Evolutionary conservation across 805 yeast species (phyloP), one percentile per base, ranked within the genome.

Genomic region (Pichia occidentalis): DNA sequence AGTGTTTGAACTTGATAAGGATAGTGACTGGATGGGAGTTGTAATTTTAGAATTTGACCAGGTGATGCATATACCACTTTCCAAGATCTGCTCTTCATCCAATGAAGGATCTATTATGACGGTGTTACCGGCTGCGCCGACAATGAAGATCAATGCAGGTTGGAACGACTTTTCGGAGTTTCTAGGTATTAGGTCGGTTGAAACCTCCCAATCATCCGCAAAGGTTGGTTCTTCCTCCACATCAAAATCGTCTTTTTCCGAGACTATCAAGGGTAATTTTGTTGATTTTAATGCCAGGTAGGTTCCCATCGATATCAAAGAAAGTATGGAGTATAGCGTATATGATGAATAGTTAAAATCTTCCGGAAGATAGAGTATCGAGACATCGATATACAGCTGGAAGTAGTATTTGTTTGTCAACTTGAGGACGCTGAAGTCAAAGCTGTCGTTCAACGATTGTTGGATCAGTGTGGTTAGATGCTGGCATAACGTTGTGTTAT

Each of bases 181-280:
- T 18, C 59, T 50, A 3, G 64, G 59, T 12, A 71, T 67, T 22
- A 82, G 60, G 26, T 53, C 68, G 39, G 47, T 67, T 20, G 80
- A 75, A 43, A 63, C 65, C 51, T 67, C 80, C 88, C 83, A 90
- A 48, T 86, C 95, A 52, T 88, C 97, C 28, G 88, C 78, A 51
- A 90, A 88, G 0, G 85, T 81, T 1, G 97, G 97, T 45, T 84
- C 80, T 57, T 88, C 96, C 54, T 82, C 95, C 16, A 85, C 74
- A 42, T 77, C 78, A 23, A 61, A 53, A 39, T 73, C 77, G 51
- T 84, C 78, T 23, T 77, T 76, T 23, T 77, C 74, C 12, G 94
- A 82, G 2, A 75, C 65, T 37, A 86, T 61, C 32, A 76, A 66
- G 5, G 97, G 97, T 36, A 88, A 65, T 41, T 68, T 69, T 2